phyloP scores from a whole-genome alignment of 1,139 yeast genomes.

The Geotrichum restrictum region DNA sequence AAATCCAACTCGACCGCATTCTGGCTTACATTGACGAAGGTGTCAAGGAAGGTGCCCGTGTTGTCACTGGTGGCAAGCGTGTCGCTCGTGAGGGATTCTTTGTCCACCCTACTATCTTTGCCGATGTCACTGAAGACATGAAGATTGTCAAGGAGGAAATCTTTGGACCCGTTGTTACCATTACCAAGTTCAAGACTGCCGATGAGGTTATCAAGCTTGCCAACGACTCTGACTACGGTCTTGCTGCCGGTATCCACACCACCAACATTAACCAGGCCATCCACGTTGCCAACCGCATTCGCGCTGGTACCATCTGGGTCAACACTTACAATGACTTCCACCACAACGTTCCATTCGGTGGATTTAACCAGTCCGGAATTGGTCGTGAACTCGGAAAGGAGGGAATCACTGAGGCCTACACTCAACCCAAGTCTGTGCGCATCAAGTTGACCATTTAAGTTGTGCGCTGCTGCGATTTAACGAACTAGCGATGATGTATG shows the following conservation, averaged over 20 bases:
- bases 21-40: conserved; percentile 69
- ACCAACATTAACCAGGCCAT: conserved; percentile 54
- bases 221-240: conserved; percentile 71
- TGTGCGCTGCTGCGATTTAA: not conserved
- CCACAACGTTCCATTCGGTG: conserved; percentile 69
- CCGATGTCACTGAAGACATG: conserved; percentile 64
- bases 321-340: conserved; percentile 77
- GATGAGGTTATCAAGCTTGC: conserved; percentile 70
- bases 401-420: conserved; percentile 66
- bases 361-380: conserved; percentile 76
- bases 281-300: conserved; percentile 60
- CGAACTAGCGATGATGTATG: conserved; percentile 1
- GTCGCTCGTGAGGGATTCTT: conserved; percentile 62
- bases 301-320: conserved; percentile 82
- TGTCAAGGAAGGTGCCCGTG: conserved; percentile 67
- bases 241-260: conserved; percentile 85
- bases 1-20: conserved; percentile 70
- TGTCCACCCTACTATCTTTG: conserved; percentile 73
- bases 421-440: conserved; percentile 66
- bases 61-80: conserved; percentile 76
- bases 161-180: conserved; percentile 80
- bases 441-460: conserved; percentile 22
- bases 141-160: conserved; percentile 75
- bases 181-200: conserved; percentile 64
- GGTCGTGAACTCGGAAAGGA: conserved; percentile 86